phyloP scores from a whole-genome alignment of 2,329 filamentous ascomycete species.

The Epichloe coenophiala region DNA sequence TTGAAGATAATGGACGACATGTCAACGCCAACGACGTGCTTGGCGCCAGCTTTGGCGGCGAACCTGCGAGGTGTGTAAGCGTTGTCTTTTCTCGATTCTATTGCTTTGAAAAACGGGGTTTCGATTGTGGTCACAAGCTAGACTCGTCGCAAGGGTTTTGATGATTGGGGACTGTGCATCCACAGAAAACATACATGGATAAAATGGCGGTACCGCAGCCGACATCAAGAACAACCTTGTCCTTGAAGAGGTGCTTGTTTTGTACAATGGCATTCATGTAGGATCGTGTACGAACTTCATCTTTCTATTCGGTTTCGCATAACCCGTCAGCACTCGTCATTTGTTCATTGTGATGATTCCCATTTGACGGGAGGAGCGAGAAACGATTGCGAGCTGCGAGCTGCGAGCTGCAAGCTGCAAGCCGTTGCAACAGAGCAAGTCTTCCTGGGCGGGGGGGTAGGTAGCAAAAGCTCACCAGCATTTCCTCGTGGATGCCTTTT shows the following conservation, averaged over 20 bases:
- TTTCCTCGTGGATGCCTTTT: constrained; percentile 89
- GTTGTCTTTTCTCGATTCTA: neutral
- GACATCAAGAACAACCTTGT: constrained; percentile 79
- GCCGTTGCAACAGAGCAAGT: constrained; percentile 4
- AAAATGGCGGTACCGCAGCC: constrained; percentile 96
- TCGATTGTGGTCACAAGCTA: neutral
- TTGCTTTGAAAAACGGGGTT: neutral
- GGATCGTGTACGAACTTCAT: constrained; percentile 90
- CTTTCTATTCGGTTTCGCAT: constrained; percentile 52
- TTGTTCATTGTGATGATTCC: neutral
- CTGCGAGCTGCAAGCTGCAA: no score
- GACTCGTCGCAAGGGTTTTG: neutral
- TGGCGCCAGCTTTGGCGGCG: constrained; percentile 86
- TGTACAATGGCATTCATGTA: constrained; percentile 98
- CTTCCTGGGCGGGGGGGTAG: constrained; percentile 6
- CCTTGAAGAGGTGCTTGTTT: constrained; percentile 87
- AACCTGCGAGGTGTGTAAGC: constrained; percentile 52
- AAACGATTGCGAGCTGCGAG: neutral
- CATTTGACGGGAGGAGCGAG: neutral
- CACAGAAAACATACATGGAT: constrained; percentile 64
- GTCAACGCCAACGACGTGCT: constrained; percentile 97
- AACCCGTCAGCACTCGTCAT: neutral
- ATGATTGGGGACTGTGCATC: neutral
- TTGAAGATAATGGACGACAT: constrained; percentile 99
- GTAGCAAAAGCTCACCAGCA: constrained; percentile 59